A percentile compares a stretch with the other conserved stretches of the same genome.
Evolutionary conservation across 495 filamentous ascomycete species (phyloP).

Genomic region (Lepidopterella palustris): DNA sequence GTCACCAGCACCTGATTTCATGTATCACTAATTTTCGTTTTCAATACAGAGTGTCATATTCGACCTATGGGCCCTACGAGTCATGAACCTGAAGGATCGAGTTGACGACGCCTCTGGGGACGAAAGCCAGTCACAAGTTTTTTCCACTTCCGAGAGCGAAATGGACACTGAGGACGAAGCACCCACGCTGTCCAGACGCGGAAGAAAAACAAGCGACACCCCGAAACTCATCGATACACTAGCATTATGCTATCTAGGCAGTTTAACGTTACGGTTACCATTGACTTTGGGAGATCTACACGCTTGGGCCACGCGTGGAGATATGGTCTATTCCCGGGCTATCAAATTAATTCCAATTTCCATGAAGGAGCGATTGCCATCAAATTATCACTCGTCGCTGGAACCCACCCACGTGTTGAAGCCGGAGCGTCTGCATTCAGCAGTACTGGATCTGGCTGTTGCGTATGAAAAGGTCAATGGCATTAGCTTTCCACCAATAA

Average conservation of each 20-base stretch:
- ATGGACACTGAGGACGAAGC: constrained; percentile 9
- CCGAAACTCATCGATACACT: constrained; percentile 60
- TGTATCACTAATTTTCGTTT: too few species aligned
- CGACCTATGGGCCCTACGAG: constrained; percentile 64
- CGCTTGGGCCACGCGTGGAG: constrained; percentile 30
- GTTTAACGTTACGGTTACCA: constrained; percentile 56
- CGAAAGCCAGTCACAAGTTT: constrained; percentile 34
- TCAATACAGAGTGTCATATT: constrained; percentile 52
- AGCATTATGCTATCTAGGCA: constrained; percentile 60
- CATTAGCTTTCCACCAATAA: constrained; percentile 65
- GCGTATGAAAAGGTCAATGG: constrained; percentile 61
- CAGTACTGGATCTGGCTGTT: constrained; percentile 53
- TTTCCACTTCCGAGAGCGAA: constrained; percentile 44
- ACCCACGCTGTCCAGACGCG: neutral
- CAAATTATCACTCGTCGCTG: constrained; percentile 24
- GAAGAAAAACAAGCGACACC: constrained; percentile 33
- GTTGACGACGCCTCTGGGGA: constrained; percentile 30
- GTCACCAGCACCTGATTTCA: too few species aligned
- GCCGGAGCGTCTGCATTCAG: constrained; percentile 55
- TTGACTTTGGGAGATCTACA: constrained; percentile 58
- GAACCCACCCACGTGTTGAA: constrained; percentile 39
- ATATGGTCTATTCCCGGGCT: constrained; percentile 32
- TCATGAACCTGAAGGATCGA: constrained; percentile 44
- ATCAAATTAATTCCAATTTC: constrained; percentile 24
- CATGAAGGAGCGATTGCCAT: constrained; percentile 33